Evolutionary conservation across 225 moss, liverwort and hornwort species (phyloP).

Genomic region (Physcomitrellopsis africana): DNA sequence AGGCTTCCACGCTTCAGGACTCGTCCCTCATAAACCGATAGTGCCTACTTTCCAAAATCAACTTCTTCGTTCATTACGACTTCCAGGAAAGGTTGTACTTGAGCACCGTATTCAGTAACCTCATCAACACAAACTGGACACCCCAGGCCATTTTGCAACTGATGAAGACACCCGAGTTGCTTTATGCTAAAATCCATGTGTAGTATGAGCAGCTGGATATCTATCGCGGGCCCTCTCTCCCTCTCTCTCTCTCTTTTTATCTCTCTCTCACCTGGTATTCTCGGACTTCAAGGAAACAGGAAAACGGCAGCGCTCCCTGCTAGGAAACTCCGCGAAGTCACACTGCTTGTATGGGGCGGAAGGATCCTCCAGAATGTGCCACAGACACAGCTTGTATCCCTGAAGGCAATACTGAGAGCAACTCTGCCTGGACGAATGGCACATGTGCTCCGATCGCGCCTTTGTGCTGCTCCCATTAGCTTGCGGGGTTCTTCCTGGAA

Average conservation of each 20-base stretch:
- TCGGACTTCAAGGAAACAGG: conserved; percentile 77
- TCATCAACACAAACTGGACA: no score
- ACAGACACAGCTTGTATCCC: conserved; percentile 78
- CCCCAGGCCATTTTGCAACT: no score
- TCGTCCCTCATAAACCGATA: no score
- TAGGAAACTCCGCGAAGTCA: conserved; percentile 65
- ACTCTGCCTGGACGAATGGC: conserved; percentile 67
- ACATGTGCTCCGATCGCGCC: conserved; percentile 57
- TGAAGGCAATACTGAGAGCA: conserved; percentile 93
- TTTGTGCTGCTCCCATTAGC: conserved; percentile 30
- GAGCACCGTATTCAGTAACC: no score
- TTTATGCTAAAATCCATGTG: no score
- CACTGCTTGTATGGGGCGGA: conserved; percentile 89
- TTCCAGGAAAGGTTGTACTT: no score
- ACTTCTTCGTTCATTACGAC: no score
- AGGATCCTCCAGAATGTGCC: conserved; percentile 90
- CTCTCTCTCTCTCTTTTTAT: no score
- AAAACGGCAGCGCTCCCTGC: conserved; percentile 74
- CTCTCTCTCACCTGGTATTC: conserved; percentile 62
- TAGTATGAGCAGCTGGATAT: no score
- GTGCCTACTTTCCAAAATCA: no score
- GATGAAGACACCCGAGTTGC: no score
- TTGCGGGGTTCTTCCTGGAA: conserved; percentile 43
- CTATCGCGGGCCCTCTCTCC: no score
- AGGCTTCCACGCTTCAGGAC: neutral